Base-by-base conservation (phyloP, 257 asterid genomes). In the Coffea eugenioides region DNA sequence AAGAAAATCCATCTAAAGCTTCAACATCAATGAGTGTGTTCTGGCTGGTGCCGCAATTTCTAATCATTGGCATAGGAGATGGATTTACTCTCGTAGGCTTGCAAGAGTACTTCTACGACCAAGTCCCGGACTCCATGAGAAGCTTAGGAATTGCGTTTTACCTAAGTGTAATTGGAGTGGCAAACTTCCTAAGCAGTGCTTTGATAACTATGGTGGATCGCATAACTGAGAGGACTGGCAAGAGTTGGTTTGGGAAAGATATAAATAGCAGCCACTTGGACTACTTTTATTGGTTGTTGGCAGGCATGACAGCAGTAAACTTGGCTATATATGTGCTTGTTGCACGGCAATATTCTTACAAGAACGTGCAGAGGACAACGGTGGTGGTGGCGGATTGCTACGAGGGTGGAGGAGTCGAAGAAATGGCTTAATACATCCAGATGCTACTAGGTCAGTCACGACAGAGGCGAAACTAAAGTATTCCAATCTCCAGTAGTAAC, bases 71-170 rank as follows among this genome's bases (percentile, higher is more conserved):
- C 2, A 74, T 90, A 0, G 97, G 87, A 0, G 97, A 96, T 45
- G 97, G 92, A 2, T 96, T 94, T 69, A 77, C 95, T 0, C 81
- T 96, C 0, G 99, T 96, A 27, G 99, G 99, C 0, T 59, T 96
- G 77, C 99, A 96, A 72, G 97, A 91, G 85, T 92, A 85, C 74
- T 94, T 91, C 73, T 95, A 95, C 62, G 98, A 91, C 43, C 97
- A 93, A 69, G 97, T 93, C 7, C 98, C 99, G 1, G 98, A 95
- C 76, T 88, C 95, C 21, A 93, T 95, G 99, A 88, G 98, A 67
- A 92, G 97, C 62, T 80, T 95, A 23, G 98, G 97, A 9, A 88
- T 93, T 1, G 98, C 97, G 1, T 52, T 93, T n/a, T 95, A 93
- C 83, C 84, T 95, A 0, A 90, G 97, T 49, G 91, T 95, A 11